phyloP scores from a whole-genome alignment of 2,329 filamentous ascomycete genomes.

The Ascochyta clinopodiicola region DNA sequence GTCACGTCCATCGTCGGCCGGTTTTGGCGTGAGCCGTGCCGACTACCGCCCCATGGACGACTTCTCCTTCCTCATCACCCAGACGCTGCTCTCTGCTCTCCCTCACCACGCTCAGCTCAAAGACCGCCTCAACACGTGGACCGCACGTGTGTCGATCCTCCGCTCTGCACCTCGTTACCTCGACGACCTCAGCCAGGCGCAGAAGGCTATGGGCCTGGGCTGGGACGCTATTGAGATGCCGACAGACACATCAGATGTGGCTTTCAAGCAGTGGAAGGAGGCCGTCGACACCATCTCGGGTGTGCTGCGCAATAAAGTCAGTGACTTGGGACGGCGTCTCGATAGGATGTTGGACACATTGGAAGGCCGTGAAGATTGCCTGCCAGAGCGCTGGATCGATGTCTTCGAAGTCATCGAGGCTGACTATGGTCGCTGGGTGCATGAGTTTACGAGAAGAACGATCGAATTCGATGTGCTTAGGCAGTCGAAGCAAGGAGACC shows the following conservation, averaged over 20 bases:
- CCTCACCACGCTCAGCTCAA: constrained; percentile 79
- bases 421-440: constrained; percentile 80
- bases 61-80: constrained; percentile 86
- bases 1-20: constrained; percentile 55
- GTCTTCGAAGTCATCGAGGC: constrained; percentile 80
- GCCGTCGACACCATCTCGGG: constrained; percentile 62
- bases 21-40: constrained; percentile 38
- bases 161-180: constrained; percentile 75
- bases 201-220: constrained; percentile 68
- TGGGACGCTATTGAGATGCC: constrained; percentile 66
- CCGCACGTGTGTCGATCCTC: constrained; percentile 75
- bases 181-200: constrained; percentile 66
- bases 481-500: constrained; percentile 8
- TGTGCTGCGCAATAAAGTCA: constrained; percentile 72
- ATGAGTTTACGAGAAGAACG: constrained; percentile 76
- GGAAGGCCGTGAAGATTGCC: constrained; percentile 81
- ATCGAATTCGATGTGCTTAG: constrained; percentile 65
- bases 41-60: constrained; percentile 80
- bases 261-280: constrained; percentile 44
- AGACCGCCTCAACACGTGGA: constrained; percentile 78
- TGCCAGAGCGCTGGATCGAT: constrained; percentile 88
- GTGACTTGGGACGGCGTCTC: constrained; percentile 72
- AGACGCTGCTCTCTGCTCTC: constrained; percentile 86
- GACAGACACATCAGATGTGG: constrained; percentile 39
- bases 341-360: constrained; percentile 87